Percentiles rank a stretch among this genome's conserved stretches.
phyloP scores from a whole-genome alignment of 108 stramenopile species.

The Thalassiosira profunda region DNA sequence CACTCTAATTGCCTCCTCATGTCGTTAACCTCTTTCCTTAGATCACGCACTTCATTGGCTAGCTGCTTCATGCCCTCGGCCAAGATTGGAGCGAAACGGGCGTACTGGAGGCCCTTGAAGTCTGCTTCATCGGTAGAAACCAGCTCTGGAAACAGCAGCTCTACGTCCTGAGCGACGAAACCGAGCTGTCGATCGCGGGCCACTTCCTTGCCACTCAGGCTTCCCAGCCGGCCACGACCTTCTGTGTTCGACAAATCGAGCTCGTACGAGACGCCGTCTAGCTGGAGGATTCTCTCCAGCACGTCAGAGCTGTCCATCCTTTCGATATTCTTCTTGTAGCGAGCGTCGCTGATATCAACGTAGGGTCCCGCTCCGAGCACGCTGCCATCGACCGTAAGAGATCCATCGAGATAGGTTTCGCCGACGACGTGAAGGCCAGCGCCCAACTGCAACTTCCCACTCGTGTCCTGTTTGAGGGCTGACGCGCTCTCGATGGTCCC shows the following conservation, averaged over 20 bases:
- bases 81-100: constrained; percentile 38
- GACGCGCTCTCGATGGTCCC: constrained; percentile 29
- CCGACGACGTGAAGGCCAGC: constrained; percentile 44
- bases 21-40: too few relatives aligned
- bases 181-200: constrained; percentile 38
- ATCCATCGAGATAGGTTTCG: constrained; percentile 54
- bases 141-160: constrained; percentile 53
- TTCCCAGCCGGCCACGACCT: constrained; percentile 14
- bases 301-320: constrained; percentile 20
- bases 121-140: constrained; percentile 43
- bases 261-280: constrained; percentile 53
- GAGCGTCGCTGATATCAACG: constrained; percentile 56
- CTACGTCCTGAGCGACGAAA: constrained; percentile 70
- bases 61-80: constrained; percentile 52
- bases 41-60: constrained; percentile 11
- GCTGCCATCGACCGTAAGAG: constrained; percentile 52
- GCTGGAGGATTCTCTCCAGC: constrained; percentile 30
- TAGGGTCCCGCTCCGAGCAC: constrained; percentile 74
- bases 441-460: constrained; percentile 21
- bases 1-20: too few relatives aligned
- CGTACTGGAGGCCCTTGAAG: constrained; percentile 45
- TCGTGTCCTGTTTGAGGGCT: constrained; percentile 26
- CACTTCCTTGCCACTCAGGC: background rate
- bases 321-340: constrained; percentile 56
- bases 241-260: constrained; percentile 26